Conservation (phyloP, 2,329 filamentous ascomycete genomes). For the Aschersonia sp. region DNA sequence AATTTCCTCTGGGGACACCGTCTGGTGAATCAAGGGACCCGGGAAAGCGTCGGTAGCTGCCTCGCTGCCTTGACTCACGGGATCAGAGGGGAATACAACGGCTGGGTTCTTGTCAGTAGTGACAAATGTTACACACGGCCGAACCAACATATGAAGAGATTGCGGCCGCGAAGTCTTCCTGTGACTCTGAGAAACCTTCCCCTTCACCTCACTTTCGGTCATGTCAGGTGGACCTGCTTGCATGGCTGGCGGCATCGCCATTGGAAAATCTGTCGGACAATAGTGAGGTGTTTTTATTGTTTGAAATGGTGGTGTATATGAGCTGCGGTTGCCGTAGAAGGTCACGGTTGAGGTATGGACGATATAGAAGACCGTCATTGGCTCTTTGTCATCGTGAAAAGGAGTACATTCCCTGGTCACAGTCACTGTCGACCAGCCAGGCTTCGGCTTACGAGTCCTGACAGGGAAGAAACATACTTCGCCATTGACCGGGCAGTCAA, state of each 20-base stretch:
- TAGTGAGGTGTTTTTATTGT: constrained; percentile 23
- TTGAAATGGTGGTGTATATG: constrained; percentile 32
- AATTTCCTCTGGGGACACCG: not conserved
- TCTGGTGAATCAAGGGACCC: constrained; percentile 7
- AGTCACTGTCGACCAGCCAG: constrained; percentile 3
- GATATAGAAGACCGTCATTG: constrained; percentile 25
- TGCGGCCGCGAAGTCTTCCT: too few species aligned
- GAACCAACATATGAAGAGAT: not conserved
- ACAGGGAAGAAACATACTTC: not conserved
- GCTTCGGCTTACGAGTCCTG: not conserved
- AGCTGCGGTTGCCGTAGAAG: constrained; percentile 26
- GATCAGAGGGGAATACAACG: constrained; percentile 25
- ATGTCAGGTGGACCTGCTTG: too few species aligned
- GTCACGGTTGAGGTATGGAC: constrained; percentile 35
- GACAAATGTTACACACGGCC: constrained; percentile 22
- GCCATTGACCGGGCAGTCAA: constrained; percentile 1
- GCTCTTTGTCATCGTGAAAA: constrained; percentile 11
- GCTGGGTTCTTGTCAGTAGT: constrained; percentile 42
- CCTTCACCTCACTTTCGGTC: too few species aligned
- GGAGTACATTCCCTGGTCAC: constrained; percentile 17
- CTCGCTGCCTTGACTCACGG: constrained; percentile 23
- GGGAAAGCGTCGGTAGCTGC: constrained; percentile 3
- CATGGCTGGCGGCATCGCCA: too few species aligned
- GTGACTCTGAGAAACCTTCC: too few species aligned
- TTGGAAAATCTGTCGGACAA: constrained; percentile 11